Conservation (phyloP, 768 basidiomycete species). For the Auricularia cornea region DNA sequence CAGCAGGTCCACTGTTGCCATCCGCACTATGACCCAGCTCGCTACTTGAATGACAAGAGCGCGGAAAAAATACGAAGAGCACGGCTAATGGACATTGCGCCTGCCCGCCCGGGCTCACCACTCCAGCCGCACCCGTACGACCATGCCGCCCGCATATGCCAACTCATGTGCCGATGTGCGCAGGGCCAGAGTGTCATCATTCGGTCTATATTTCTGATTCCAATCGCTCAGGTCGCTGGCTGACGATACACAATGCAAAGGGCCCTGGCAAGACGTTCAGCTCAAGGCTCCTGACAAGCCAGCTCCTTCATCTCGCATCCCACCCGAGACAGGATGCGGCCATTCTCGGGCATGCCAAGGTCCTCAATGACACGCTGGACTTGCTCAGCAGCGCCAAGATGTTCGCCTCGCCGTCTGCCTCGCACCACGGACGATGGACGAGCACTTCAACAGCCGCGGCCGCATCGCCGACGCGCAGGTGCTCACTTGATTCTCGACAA, state of each 20-base stretch:
- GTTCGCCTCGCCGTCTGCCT: constrained; percentile 75
- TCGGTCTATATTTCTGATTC: constrained; percentile 42
- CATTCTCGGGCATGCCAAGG: constrained; percentile 67
- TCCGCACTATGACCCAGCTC: constrained; percentile 79
- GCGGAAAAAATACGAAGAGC: constrained; percentile 81
- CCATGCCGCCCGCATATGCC: constrained; percentile 71
- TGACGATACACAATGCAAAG: constrained; percentile 48
- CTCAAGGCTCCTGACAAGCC: constrained; percentile 63
- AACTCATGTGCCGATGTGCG: constrained; percentile 68
- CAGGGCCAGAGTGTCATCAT: constrained; percentile 73
- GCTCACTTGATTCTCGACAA: constrained; percentile 84
- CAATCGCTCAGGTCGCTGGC: constrained; percentile 3
- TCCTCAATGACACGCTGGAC: constrained; percentile 68
- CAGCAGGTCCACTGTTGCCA: constrained; percentile 70
- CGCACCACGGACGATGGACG: constrained; percentile 69
- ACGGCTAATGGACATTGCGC: constrained; percentile 66
- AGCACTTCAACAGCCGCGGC: constrained; percentile 75
- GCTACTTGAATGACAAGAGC: constrained; percentile 71
- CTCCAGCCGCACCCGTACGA: constrained; percentile 82
- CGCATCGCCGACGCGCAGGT: constrained; percentile 71
- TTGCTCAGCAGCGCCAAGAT: constrained; percentile 92
- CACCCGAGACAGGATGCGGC: constrained; percentile 68
- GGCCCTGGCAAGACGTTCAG: constrained; percentile 79
- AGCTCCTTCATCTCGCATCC: constrained; percentile 74
- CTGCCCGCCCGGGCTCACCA: constrained; percentile 24